Evolutionary conservation across 768 basidiomycete genomes (phyloP).

Genomic region (Lactifluus echinatus): DNA sequence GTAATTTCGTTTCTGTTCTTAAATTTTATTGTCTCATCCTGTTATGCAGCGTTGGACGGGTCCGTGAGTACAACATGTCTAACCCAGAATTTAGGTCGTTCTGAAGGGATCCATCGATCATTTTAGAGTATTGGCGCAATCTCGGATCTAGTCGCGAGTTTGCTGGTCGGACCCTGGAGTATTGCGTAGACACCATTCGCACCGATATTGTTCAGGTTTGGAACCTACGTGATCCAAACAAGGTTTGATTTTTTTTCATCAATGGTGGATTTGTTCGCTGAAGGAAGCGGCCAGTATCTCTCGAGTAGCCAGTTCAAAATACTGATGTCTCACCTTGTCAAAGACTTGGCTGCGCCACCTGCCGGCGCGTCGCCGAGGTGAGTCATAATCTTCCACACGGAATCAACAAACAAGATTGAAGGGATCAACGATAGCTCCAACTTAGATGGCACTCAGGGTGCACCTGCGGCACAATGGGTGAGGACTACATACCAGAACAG

Average conservation of each 20-base stretch:
- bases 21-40: background rate
- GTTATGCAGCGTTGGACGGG: background rate
- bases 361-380: background rate
- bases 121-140: conserved; percentile 1
- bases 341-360: background rate
- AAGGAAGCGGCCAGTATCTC: background rate
- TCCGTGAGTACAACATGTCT: background rate
- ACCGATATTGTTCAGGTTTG: conserved; percentile 2
- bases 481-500: background rate
- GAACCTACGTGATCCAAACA: background rate
- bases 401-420: background rate
- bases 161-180: background rate
- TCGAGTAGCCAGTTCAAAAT: background rate
- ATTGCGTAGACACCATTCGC: background rate
- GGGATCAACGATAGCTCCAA: background rate
- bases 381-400: background rate
- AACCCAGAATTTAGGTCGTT: background rate
- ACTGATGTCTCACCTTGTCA: conserved; percentile 1
- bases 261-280: background rate
- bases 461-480: background rate
- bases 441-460: background rate
- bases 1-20: background rate
- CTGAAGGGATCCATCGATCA: background rate
- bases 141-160: background rate
- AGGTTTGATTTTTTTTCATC: background rate